Evolutionary conservation across 305 asterid genomes (phyloP).

Genomic region (Caryopteris hybrid): DNA sequence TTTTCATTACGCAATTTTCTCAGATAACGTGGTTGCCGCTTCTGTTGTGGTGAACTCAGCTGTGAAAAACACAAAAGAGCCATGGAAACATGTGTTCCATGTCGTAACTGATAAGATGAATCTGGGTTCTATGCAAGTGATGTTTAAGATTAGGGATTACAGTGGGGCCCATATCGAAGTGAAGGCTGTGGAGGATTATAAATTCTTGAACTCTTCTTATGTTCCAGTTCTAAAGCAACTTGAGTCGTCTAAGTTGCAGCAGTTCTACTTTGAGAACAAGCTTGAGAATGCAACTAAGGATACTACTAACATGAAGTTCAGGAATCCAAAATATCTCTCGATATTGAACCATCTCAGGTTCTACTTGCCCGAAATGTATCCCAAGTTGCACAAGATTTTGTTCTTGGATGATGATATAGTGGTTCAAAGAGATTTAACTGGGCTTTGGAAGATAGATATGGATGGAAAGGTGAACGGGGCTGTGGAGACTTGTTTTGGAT

Average conservation of each 20-base stretch:
- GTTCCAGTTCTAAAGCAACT: conserved; percentile 83
- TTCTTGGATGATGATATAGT: conserved; percentile 81
- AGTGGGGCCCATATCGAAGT: conserved; percentile 84
- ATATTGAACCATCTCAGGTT: conserved; percentile 76
- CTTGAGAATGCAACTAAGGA: conserved; percentile 84
- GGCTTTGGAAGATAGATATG: conserved; percentile 74
- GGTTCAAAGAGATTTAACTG: conserved; percentile 71
- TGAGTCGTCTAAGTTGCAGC: conserved; percentile 73
- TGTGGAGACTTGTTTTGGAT: conserved; percentile 78
- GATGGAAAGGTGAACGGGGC: conserved; percentile 82
- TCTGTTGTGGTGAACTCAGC: conserved; percentile 89
- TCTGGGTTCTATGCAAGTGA: conserved; percentile 94
- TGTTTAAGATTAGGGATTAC: conserved; percentile 78
- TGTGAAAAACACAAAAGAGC: conserved; percentile 73
- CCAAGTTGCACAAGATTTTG: conserved; percentile 70
- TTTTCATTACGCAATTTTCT: conserved; percentile 81
- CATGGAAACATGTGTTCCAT: conserved; percentile 84
- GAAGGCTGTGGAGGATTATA: conserved; percentile 87
- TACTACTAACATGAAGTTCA: conserved; percentile 77
- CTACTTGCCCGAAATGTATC: conserved; percentile 77
- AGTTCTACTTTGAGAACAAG: conserved; percentile 80
- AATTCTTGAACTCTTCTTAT: conserved; percentile 76
- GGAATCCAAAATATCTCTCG: conserved; percentile 83
- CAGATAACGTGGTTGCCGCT: conserved; percentile 79
- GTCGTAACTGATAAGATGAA: conserved; percentile 95